phyloP scores from a whole-genome alignment of 805 yeast genomes.

The Yamadazyma scolyti region DNA sequence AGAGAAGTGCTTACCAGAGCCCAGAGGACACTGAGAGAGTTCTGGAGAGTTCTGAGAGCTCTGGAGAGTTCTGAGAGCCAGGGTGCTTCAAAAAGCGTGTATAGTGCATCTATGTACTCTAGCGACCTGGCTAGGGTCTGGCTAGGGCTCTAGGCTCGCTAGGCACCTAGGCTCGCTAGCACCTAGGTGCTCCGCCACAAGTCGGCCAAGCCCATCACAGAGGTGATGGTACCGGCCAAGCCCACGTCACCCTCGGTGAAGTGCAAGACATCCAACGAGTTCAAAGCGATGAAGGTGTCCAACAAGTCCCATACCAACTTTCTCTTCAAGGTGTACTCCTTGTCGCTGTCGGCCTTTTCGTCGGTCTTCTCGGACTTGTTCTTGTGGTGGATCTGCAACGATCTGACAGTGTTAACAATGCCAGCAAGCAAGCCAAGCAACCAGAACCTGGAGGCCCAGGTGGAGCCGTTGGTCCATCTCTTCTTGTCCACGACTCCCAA shows the following conservation, averaged over 20 bases:
- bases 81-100: too few relatives aligned
- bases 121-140: too few relatives aligned
- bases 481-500: slow-evolving; percentile 51
- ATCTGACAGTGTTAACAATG: slow-evolving; percentile 53
- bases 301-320: slow-evolving; percentile 73
- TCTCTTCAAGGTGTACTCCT: slow-evolving; percentile 49
- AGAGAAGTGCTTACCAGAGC: too few relatives aligned
- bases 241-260: slow-evolving; percentile 80
- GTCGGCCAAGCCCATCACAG: slow-evolving; percentile 72
- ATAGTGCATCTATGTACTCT: too few relatives aligned
- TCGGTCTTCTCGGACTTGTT: slow-evolving; percentile 26
- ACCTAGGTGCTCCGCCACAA: slow-evolving; percentile 47
- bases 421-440: slow-evolving; percentile 64
- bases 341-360: slow-evolving; percentile 36
- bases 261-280: slow-evolving; percentile 56
- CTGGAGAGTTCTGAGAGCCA: too few relatives aligned
- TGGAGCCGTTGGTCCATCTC: slow-evolving; percentile 48
- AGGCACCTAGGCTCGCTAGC: too few relatives aligned
- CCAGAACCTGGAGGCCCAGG: slow-evolving; percentile 73
- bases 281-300: slow-evolving; percentile 73
- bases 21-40: too few relatives aligned
- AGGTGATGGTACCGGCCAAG: slow-evolving; percentile 78
- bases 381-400: slow-evolving; percentile 43
- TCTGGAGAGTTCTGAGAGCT: too few relatives aligned
- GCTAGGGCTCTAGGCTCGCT: too few relatives aligned